phyloP scores from a whole-genome alignment of 371 early-diverging fungal genomes.

The Batrachochytrium dendrobatidis region DNA sequence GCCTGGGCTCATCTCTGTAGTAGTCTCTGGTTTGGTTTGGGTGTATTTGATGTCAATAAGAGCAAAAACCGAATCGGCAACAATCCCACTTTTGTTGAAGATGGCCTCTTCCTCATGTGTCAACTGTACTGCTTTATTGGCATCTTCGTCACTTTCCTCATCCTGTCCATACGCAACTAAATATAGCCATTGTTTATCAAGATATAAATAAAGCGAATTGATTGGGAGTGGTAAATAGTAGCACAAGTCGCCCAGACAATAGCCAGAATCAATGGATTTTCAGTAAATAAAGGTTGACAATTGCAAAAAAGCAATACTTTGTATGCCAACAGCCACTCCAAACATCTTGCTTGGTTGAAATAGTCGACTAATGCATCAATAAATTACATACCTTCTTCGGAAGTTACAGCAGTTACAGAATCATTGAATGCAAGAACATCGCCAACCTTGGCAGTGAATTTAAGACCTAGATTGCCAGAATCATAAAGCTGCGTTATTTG shows the following conservation, averaged over 20 bases:
- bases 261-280: background rate
- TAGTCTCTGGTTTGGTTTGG: background rate
- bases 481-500: conserved; percentile 26
- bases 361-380: too few species aligned
- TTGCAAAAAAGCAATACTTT: too few species aligned
- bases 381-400: conserved; percentile 19
- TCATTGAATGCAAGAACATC: conserved; percentile 25
- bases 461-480: conserved; percentile 17
- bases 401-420: conserved; percentile 20
- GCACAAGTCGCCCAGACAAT: background rate
- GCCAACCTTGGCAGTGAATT: conserved; percentile 24
- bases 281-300: too few species aligned
- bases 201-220: too few species aligned
- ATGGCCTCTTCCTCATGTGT: background rate
- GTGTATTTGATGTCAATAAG: background rate
- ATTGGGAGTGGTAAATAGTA: too few species aligned
- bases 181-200: background rate
- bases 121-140: too few species aligned
- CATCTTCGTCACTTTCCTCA: conserved; percentile 5
- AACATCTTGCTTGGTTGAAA: too few species aligned
- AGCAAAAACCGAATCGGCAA: background rate
- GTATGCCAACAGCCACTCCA: too few species aligned
- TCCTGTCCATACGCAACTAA: background rate
- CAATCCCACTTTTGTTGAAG: background rate
- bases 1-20: background rate